Base-by-base conservation (phyloP, 495 filamentous ascomycete genomes). In the Penicillium bovifimosum region DNA sequence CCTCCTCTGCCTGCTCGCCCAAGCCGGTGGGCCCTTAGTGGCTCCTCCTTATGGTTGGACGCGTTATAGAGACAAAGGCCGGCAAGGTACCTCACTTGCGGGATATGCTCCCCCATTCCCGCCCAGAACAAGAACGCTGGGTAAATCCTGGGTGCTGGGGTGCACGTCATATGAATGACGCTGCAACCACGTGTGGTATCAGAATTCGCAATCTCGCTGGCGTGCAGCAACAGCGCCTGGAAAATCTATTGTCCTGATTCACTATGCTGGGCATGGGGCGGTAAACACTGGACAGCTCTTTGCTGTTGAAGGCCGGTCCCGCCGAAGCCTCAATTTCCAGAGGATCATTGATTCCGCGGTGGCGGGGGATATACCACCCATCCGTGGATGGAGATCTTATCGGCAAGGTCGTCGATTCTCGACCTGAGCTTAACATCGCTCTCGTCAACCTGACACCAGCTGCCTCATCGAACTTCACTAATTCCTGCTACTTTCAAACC, bases 281-380 rank as follows among this genome's bases (percentile, higher is more conserved):
- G n/a, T n/a, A 59, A 41, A 18, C 55, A 24, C 18, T 20, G 20
- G 2, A 53, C 52, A 44, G 58, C 53, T 64, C 10, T 38, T 34
- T 20, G 61, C 55, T 39, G 18, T 44, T 0, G 50, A 66, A 34
- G 61, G n/a, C n/a, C n/a, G n/a, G n/a, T n/a, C n/a, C n/a, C n/a
- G n/a, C n/a, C n/a, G n/a, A n/a, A n/a, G n/a, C n/a, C n/a, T n/a
- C n/a, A n/a, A n/a, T n/a, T n/a, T n/a, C n/a, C n/a, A n/a, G n/a
- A n/a, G n/a, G n/a, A n/a, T n/a, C n/a, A n/a, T n/a, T n/a, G n/a
- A n/a, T n/a, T n/a, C n/a, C n/a, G n/a, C n/a, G n/a, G n/a, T n/a
- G n/a, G n/a, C n/a, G n/a, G n/a, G n/a, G n/a, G n/a, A n/a, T 62
- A 2, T 64, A 59, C 34, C 61, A 64, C 50, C 63, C 61, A 32